A percentile compares a stretch with the other conserved stretches of the same genome.
Conservation (phyloP, 768 basidiomycete genomes). For the Mycena olivaceomarginata region DNA sequence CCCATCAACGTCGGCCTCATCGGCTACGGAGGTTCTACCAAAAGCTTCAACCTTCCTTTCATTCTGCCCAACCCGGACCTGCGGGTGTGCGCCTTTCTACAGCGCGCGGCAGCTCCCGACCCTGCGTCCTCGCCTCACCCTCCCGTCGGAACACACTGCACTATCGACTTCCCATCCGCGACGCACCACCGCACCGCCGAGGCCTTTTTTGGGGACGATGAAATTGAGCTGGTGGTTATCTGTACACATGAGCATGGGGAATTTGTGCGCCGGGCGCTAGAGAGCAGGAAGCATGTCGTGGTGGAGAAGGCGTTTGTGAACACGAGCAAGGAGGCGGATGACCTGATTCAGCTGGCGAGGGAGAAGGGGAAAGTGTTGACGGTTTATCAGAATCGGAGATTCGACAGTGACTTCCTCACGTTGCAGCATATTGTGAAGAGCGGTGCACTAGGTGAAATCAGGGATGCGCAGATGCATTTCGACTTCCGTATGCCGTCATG, state of each 20-base stretch:
- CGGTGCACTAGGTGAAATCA: constrained; percentile 30
- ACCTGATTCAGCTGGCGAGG: constrained; percentile 29
- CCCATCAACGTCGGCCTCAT: constrained; percentile 30
- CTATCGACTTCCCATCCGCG: constrained; percentile 34
- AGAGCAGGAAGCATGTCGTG: constrained; percentile 32
- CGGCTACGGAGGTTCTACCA: constrained; percentile 32
- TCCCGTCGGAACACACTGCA: constrained; percentile 31
- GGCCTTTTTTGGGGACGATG: constrained; percentile 28
- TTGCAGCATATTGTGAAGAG: constrained; percentile 30
- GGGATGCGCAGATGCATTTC: constrained; percentile 35
- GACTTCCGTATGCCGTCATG: constrained; percentile 33
- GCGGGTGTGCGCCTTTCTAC: constrained; percentile 31
- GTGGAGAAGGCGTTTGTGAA: constrained; percentile 35
- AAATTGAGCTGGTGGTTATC: constrained; percentile 29
- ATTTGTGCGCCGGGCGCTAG: constrained; percentile 28
- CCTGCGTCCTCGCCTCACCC: constrained; percentile 27
- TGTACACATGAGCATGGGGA: constrained; percentile 30
- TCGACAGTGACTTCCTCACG: constrained; percentile 32
- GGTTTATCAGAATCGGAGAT: constrained; percentile 36
- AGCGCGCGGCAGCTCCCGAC: constrained; percentile 32
- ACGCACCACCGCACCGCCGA: constrained; percentile 36
- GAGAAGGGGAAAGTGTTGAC: constrained; percentile 34
- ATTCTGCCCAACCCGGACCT: constrained; percentile 35
- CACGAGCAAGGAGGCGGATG: constrained; percentile 32
- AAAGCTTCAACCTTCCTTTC: constrained; percentile 36